Conservation (phyloP, 2,329 filamentous ascomycete genomes). For the Daldinia sp. region DNA sequence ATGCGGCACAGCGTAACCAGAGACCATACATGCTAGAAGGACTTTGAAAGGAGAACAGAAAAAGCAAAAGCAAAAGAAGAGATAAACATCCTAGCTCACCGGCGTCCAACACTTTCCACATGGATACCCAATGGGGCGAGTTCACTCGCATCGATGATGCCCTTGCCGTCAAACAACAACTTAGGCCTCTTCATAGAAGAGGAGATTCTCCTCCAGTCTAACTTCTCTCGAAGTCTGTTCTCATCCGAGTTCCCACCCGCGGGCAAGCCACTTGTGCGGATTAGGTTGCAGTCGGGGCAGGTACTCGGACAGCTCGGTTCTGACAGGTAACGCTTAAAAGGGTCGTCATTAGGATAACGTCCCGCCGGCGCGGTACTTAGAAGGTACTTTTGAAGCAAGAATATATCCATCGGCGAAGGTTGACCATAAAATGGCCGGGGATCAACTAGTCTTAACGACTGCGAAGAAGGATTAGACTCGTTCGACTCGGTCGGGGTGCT, state of each 20-base stretch:
- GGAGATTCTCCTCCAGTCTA: conserved; percentile 66
- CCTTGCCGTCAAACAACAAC: conserved; percentile 69
- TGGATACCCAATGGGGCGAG: conserved; percentile 64
- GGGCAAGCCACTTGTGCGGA: conserved; percentile 55
- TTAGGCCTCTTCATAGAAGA: conserved; percentile 64
- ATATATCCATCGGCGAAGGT: conserved; percentile 61
- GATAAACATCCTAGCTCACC: neutral
- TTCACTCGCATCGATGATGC: conserved; percentile 62
- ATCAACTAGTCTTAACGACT: conserved; percentile 50
- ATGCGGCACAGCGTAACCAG: conserved; percentile 11
- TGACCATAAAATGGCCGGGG: conserved; percentile 60
- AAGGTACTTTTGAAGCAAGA: conserved; percentile 62
- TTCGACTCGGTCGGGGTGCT: conserved; percentile 46
- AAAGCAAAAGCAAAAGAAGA: neutral
- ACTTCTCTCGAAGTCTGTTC: conserved; percentile 60
- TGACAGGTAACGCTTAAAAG: conserved; percentile 59
- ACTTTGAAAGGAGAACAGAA: neutral
- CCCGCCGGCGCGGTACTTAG: conserved; percentile 49
- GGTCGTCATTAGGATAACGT: conserved; percentile 53
- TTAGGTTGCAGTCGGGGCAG: conserved; percentile 64
- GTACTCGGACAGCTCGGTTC: conserved; percentile 60
- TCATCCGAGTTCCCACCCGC: conserved; percentile 60
- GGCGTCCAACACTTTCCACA: conserved; percentile 63
- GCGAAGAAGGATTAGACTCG: neutral
- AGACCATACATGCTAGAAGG: conserved; percentile 2